Conservation (phyloP, 2,329 filamentous ascomycete species). For the Arachnomyces sp. region DNA sequence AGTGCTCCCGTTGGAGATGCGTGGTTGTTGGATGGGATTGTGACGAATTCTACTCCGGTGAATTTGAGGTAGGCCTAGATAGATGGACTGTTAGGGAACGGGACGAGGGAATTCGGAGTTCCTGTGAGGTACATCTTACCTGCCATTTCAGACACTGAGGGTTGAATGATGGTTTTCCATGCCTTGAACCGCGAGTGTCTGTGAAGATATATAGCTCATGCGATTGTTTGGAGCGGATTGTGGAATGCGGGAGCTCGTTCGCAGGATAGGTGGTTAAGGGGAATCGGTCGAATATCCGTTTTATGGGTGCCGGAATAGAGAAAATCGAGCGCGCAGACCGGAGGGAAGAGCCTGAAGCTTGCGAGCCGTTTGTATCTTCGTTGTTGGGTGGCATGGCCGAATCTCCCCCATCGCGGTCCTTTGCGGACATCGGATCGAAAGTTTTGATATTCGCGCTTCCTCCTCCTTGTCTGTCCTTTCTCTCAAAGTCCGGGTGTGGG, state of each 20-base stretch:
- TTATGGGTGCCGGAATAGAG: constrained; percentile 59
- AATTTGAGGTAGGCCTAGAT: constrained; percentile 73
- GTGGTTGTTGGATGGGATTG: constrained; percentile 76
- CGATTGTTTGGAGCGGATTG: constrained; percentile 33
- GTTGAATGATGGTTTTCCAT: constrained; percentile 70
- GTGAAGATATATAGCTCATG: constrained; percentile 71
- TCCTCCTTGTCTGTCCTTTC: no score
- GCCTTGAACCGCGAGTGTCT: constrained; percentile 51
- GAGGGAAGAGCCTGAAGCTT: constrained; percentile 5
- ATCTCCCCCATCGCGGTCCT: constrained; percentile 5
- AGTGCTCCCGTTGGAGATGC: constrained; percentile 82
- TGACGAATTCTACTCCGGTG: constrained; percentile 56
- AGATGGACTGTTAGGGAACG: neutral
- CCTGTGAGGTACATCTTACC: constrained; percentile 43
- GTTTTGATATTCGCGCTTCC: no score
- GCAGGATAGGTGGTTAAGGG: constrained; percentile 67
- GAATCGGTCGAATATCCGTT: constrained; percentile 73
- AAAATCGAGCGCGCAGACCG: constrained; percentile 25
- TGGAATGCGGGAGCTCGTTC: constrained; percentile 62
- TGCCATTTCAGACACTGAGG: constrained; percentile 95
- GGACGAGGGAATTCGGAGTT: neutral
- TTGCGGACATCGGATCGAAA: no score
- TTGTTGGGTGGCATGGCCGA: constrained; percentile 19
- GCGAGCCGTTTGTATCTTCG: constrained; percentile 4
- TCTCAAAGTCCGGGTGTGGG: no score